These are phyloP conservation scores for Pichia pseudocactophila DNA, from an alignment of 805 yeast genomes.

Conservation along the genomic window DNA sequence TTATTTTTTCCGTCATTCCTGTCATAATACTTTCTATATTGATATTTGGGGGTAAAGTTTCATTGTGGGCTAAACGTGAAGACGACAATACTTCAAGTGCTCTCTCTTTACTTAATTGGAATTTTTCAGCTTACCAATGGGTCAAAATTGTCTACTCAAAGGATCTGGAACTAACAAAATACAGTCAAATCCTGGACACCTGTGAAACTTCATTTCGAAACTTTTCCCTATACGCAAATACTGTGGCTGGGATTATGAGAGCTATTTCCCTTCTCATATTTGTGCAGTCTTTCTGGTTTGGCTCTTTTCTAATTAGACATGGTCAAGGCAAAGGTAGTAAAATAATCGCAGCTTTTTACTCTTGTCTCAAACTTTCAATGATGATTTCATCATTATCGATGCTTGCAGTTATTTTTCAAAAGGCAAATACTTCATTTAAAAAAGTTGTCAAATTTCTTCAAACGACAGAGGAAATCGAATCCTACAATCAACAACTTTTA, in stretches of 20 bases:
- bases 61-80: slow-evolving; percentile 42
- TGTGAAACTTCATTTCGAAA: slow-evolving; percentile 34
- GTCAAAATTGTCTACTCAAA: slow-evolving; percentile 58
- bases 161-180: slow-evolving; percentile 37
- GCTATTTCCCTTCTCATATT: slow-evolving; percentile 62
- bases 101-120: slow-evolving; percentile 63
- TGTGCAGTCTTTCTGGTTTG: slow-evolving; percentile 91
- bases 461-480: neutral
- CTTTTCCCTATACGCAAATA: slow-evolving; percentile 38
- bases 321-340: slow-evolving; percentile 47
- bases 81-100: slow-evolving; percentile 48
- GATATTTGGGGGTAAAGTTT: slow-evolving; percentile 43
- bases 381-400: slow-evolving; percentile 46
- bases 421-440: slow-evolving; percentile 60
- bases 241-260: slow-evolving; percentile 50
- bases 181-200: slow-evolving; percentile 25
- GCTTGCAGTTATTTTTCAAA: slow-evolving; percentile 53
- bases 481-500: slow-evolving; percentile 6
- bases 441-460: slow-evolving; percentile 38
- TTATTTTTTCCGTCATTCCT: slow-evolving; percentile 71
- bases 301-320: slow-evolving; percentile 51
- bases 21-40: slow-evolving; percentile 43
- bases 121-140: slow-evolving; percentile 47
- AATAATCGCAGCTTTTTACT: slow-evolving; percentile 74
- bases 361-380: slow-evolving; percentile 68